Conservation (phyloP, 2,329 filamentous ascomycete genomes). For the Plectosphaerella sp. region DNA sequence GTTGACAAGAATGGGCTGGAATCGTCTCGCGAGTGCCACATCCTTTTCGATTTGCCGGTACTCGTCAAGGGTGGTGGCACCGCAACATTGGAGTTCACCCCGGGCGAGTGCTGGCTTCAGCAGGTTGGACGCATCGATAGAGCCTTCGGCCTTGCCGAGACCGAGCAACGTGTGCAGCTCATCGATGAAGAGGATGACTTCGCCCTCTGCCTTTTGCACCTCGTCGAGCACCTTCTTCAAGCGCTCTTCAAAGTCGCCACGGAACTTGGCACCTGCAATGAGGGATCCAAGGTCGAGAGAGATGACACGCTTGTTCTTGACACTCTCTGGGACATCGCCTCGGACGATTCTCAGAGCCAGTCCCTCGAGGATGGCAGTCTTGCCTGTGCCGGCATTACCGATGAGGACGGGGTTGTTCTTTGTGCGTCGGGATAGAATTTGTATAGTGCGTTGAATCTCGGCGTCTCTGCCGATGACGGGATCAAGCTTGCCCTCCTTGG, state of each 20-base stretch:
- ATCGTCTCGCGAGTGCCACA: constrained; percentile 83
- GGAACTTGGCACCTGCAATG: constrained; percentile 92
- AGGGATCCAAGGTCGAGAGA: constrained; percentile 84
- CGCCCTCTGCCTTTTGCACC: constrained; percentile 81
- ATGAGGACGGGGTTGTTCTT: constrained; percentile 98
- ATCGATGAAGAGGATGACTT: constrained; percentile 92
- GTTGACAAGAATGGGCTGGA: constrained; percentile 91
- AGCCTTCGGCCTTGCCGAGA: constrained; percentile 90
- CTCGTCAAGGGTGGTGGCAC: constrained; percentile 88
- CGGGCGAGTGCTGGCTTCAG: constrained; percentile 90
- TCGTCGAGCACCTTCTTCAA: constrained; percentile 88
- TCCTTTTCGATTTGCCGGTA: constrained; percentile 96
- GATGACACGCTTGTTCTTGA: constrained; percentile 91
- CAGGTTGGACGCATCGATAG: constrained; percentile 92
- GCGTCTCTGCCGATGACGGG: constrained; percentile 90
- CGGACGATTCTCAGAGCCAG: constrained; percentile 84
- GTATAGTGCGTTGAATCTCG: constrained; percentile 92
- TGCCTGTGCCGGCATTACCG: constrained; percentile 84
- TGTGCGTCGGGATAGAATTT: constrained; percentile 85
- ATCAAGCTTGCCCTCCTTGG: constrained; percentile 85
- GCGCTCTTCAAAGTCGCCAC: constrained; percentile 93
- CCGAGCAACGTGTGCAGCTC: constrained; percentile 90
- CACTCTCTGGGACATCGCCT: constrained; percentile 90
- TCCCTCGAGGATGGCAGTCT: constrained; percentile 90
- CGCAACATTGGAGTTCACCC: constrained; percentile 91